phyloP scores from a whole-genome alignment of 495 filamentous ascomycete species.

The Darksidea phi region DNA sequence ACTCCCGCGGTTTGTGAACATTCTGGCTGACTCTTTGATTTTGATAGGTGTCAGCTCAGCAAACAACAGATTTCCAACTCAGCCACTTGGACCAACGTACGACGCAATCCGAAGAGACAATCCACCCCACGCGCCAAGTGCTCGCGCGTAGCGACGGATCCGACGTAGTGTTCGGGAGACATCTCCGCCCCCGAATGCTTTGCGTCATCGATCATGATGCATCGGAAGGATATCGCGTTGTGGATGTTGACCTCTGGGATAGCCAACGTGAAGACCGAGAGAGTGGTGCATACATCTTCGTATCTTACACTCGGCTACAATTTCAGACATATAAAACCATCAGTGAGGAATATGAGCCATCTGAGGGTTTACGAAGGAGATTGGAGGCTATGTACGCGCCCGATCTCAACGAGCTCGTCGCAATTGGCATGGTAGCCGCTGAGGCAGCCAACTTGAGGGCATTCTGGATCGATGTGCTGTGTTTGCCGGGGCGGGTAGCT shows the following conservation, averaged over 20 bases:
- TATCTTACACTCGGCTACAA: conserved; percentile 2
- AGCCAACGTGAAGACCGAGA: background rate
- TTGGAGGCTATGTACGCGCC: background rate
- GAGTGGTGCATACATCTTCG: background rate
- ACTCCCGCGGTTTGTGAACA: background rate
- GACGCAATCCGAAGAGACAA: background rate
- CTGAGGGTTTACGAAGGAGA: background rate
- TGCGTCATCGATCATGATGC: background rate
- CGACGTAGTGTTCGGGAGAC: background rate
- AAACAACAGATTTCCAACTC: background rate
- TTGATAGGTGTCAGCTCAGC: background rate
- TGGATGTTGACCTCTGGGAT: background rate
- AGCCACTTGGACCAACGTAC: background rate
- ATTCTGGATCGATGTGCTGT: conserved; percentile 5
- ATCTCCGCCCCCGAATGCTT: background rate
- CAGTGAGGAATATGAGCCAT: background rate
- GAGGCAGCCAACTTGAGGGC: background rate
- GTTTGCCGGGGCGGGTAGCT: background rate
- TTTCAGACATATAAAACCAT: conserved; percentile 1
- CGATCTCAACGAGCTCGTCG: background rate
- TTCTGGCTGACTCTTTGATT: background rate
- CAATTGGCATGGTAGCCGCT: background rate
- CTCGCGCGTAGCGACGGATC: background rate
- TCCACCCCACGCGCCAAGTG: background rate
- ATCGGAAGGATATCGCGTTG: background rate